These are phyloP conservation scores for Verticillium alfalfae DNA, from an alignment of 2,329 filamentous ascomycete genomes.

Conservation along the genomic window DNA sequence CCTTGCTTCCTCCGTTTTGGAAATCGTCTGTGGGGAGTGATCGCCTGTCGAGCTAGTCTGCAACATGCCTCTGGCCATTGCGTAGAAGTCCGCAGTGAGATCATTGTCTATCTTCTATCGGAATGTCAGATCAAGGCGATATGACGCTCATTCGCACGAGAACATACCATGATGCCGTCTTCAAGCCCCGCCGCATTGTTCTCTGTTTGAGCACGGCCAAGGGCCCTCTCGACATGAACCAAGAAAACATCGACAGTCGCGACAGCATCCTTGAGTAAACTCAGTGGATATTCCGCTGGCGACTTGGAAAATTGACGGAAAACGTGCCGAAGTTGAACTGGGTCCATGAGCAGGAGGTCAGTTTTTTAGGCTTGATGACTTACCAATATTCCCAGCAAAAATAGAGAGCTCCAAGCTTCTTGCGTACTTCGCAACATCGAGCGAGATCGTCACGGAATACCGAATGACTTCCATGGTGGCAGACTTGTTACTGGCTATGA, in stretches of 20 bases:
- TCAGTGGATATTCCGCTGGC: constrained; percentile 41
- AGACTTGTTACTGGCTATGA: constrained; percentile 46
- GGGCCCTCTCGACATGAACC: constrained; percentile 31
- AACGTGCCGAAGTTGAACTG: constrained; percentile 43
- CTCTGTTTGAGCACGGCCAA: constrained; percentile 26
- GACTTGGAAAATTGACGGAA: constrained; percentile 41
- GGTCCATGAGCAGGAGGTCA: constrained; percentile 9
- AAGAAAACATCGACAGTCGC: constrained; percentile 43
- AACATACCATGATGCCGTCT: constrained; percentile 38
- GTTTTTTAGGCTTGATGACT: constrained; percentile 4
- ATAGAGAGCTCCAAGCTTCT: constrained; percentile 39
- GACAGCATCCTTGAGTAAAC: constrained; percentile 36
- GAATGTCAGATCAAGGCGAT: constrained; percentile 4
- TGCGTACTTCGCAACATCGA: constrained; percentile 44
- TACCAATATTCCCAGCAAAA: constrained; percentile 41
- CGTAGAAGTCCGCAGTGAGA: constrained; percentile 40
- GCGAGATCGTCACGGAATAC: constrained; percentile 39
- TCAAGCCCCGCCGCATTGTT: constrained; percentile 34
- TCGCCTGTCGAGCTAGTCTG: constrained; percentile 13
- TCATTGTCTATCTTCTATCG: constrained; percentile 40
- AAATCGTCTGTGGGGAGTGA: background rate
- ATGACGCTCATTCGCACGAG: background rate
- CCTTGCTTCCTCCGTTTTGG: constrained; percentile 21
- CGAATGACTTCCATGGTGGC: constrained; percentile 48
- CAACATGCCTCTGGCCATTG: constrained; percentile 35